Conservation (phyloP, 805 yeast genomes). For the Ogataea thermomethanolica region DNA sequence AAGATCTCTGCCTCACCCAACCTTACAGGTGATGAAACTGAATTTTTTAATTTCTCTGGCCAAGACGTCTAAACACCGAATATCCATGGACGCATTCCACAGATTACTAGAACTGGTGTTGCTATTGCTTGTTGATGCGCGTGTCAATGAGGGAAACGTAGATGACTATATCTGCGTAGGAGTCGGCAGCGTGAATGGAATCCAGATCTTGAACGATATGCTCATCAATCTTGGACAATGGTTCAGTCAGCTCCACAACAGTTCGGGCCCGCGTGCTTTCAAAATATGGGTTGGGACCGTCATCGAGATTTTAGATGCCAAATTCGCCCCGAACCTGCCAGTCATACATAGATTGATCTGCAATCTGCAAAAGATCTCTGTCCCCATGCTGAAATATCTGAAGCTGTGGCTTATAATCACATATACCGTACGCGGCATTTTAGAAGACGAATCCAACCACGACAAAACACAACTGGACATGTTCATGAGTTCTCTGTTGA, state of each 20-base stretch:
- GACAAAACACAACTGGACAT: neutral
- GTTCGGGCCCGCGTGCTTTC: neutral
- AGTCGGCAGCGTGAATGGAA: constrained; percentile 7
- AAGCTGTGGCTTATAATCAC: constrained; percentile 18
- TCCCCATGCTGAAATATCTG: constrained; percentile 13
- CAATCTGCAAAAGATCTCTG: constrained; percentile 11
- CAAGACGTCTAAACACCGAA: neutral
- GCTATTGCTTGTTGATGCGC: constrained; percentile 13
- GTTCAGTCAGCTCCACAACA: constrained; percentile 1
- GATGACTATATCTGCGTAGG: constrained; percentile 8
- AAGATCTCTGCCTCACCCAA: constrained; percentile 8
- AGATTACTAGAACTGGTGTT: constrained; percentile 2
- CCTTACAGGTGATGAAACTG: constrained; percentile 13
- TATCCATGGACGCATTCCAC: neutral
- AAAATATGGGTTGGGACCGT: constrained; percentile 3
- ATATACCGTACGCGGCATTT: constrained; percentile 11
- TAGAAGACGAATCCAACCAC: constrained; percentile 13
- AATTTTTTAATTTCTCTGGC: constrained; percentile 9
- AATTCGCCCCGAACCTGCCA: constrained; percentile 6
- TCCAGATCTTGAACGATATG: constrained; percentile 12
- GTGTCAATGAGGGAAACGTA: constrained; percentile 14
- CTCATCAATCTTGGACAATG: constrained; percentile 12
- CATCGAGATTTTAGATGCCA: neutral
- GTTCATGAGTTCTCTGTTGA: constrained; percentile 1
- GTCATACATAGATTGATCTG: constrained; percentile 15